These are phyloP conservation scores for Lomentospora prolificans DNA, from an alignment of 2,329 filamentous ascomycete species.

Conservation along the genomic window DNA sequence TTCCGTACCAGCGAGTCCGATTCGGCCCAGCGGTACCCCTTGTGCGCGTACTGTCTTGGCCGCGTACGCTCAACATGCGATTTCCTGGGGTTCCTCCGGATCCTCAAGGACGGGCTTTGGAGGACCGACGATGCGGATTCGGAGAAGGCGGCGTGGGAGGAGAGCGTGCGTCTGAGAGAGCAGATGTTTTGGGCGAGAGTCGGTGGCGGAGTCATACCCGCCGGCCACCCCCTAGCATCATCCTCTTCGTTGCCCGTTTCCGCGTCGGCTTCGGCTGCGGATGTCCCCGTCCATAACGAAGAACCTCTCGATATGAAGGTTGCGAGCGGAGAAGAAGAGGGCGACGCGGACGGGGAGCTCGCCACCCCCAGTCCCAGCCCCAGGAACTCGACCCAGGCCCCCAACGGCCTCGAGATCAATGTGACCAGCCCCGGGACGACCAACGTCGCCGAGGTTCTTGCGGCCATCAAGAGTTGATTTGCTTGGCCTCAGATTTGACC, in stretches of 20 bases:
- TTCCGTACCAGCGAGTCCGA: constrained; percentile 85
- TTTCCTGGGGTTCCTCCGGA: constrained; percentile 81
- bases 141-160: constrained; percentile 86
- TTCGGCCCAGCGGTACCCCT: constrained; percentile 75
- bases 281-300: neutral
- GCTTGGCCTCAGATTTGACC: too few relatives aligned
- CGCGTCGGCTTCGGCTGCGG: neutral
- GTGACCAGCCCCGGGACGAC: neutral
- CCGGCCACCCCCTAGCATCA: constrained; percentile 15
- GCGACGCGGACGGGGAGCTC: neutral
- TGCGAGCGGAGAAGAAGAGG: neutral
- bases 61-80: constrained; percentile 84
- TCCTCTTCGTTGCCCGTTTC: neutral
- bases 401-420: neutral
- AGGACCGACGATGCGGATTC: constrained; percentile 73
- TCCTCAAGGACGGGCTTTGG: constrained; percentile 90
- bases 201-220: constrained; percentile 80
- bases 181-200: constrained; percentile 96
- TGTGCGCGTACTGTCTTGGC: constrained; percentile 80
- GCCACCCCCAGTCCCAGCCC: neutral
- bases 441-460: neutral
- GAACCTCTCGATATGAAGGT: too few relatives aligned
- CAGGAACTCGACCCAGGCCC: neutral
- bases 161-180: constrained; percentile 79
- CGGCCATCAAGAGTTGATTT: neutral